Evolutionary conservation across 441 rosid genomes (phyloP).

Genomic region (Adansonia rubrostipa): DNA sequence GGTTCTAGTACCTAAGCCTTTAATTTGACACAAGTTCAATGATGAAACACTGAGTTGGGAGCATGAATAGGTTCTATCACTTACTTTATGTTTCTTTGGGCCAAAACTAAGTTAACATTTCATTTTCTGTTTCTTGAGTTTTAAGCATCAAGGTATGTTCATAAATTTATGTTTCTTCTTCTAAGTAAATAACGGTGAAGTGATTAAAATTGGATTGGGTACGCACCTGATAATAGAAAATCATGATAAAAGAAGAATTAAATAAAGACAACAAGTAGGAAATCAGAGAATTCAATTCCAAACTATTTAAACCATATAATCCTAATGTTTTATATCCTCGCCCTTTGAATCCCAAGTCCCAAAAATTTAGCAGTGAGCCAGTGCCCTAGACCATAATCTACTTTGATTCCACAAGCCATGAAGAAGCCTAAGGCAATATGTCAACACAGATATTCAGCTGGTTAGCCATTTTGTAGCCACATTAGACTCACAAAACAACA

Average conservation of each 20-base stretch:
- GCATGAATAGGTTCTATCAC: not conserved
- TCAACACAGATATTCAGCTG: not conserved
- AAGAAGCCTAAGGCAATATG: not conserved
- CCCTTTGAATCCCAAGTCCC: not conserved
- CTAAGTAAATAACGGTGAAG: not conserved
- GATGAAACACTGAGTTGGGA: not conserved
- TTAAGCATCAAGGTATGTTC: not conserved
- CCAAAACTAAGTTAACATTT: not conserved
- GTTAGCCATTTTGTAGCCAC: not conserved
- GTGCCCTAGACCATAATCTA: not conserved
- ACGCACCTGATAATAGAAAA: not conserved
- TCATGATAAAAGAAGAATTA: not conserved
- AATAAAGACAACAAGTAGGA: not conserved
- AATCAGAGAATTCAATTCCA: not conserved
- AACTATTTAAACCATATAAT: conserved; percentile 2
- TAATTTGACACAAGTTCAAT: not conserved
- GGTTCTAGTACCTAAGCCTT: conserved; percentile 13
- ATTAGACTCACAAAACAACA: not conserved
- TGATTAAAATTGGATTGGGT: not conserved
- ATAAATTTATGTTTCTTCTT: not conserved
- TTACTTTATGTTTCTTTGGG: not conserved
- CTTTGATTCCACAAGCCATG: conserved; percentile 16
- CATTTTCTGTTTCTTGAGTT: not conserved
- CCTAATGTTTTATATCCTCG: not conserved
- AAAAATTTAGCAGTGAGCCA: not conserved